phyloP scores from a whole-genome alignment of 2,329 filamentous ascomycete genomes.

The Chaetomiaceae sp. region DNA sequence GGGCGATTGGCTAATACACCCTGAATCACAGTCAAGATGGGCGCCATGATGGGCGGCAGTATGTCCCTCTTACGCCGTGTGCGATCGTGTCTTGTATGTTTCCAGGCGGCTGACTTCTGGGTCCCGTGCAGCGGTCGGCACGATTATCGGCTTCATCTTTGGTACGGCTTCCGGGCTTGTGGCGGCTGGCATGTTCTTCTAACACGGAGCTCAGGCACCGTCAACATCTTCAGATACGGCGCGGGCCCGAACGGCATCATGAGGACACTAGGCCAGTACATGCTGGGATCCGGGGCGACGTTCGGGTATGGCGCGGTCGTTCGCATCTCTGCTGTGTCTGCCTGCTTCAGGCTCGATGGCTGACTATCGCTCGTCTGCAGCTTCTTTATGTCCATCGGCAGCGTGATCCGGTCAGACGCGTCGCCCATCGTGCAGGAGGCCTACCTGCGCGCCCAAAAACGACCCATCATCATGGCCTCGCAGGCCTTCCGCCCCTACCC shows the following conservation, averaged over 20 bases:
- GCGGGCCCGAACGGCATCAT: constrained; percentile 90
- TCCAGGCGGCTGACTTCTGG: constrained; percentile 27
- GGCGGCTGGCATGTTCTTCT: background rate
- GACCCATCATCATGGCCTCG: constrained; percentile 60
- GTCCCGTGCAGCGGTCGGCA: constrained; percentile 66
- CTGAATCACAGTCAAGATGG: constrained; percentile 78
- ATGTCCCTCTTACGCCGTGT: constrained; percentile 37
- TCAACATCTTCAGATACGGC: constrained; percentile 93
- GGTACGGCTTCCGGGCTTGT: constrained; percentile 46
- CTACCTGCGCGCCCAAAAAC: constrained; percentile 67
- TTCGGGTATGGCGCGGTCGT: constrained; percentile 66
- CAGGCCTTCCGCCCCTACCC: constrained; percentile 35
- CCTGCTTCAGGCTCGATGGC: background rate
- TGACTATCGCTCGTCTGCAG: constrained; percentile 34
- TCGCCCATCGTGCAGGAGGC: constrained; percentile 68
- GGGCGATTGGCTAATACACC: constrained; percentile 26
- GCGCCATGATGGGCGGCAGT: constrained; percentile 98
- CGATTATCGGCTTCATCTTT: constrained; percentile 97
- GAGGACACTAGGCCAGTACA: constrained; percentile 91
- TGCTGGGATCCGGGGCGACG: constrained; percentile 88
- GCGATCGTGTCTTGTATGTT: background rate
- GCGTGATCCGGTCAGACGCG: constrained; percentile 87
- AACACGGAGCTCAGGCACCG: constrained; percentile 58
- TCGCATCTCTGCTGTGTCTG: too few species aligned
- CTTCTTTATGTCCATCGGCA: constrained; percentile 99